Evolutionary conservation across 352 stramenopile genomes (phyloP).

Genomic region (Saprolegnia parasitica): DNA sequence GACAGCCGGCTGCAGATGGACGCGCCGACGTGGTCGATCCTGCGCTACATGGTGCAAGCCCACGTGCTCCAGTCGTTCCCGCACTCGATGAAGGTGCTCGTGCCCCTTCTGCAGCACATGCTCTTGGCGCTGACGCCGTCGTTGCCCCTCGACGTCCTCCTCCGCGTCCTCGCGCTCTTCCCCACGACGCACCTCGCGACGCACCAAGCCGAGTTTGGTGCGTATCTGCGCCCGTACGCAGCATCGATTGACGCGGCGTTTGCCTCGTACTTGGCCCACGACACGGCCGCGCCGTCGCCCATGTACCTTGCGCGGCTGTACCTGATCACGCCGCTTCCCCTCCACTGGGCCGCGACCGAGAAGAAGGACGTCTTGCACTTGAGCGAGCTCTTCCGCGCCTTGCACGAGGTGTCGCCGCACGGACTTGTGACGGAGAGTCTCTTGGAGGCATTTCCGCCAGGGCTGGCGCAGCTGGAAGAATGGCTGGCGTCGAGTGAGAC

Average conservation of each 20-base stretch:
- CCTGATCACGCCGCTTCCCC: not conserved
- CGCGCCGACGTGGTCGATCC: constrained; percentile 30
- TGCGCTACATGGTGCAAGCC: constrained; percentile 68
- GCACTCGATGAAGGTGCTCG: constrained; percentile 54
- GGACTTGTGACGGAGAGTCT: not conserved
- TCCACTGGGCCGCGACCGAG: not conserved
- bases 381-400: not conserved
- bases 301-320: not conserved
- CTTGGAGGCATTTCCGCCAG: not conserved
- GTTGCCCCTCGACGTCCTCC: constrained; percentile 42
- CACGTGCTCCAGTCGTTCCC: constrained; percentile 74
- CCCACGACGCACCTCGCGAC: constrained; percentile 37
- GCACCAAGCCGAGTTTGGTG: not conserved
- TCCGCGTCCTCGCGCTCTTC: constrained; percentile 52
- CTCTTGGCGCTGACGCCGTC: constrained; percentile 49
- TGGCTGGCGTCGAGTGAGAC: not conserved
- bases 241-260: not conserved
- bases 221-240: not conserved
- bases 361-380: not conserved
- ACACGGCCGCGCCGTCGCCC: not conserved
- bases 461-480: not conserved
- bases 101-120: constrained; percentile 44
- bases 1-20: constrained; percentile 20
- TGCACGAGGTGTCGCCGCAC: not conserved
- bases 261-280: not conserved